These are phyloP conservation scores for Purpureocillium lavendulum DNA, from an alignment of 2,329 filamentous ascomycete species.

Conservation along the genomic window DNA sequence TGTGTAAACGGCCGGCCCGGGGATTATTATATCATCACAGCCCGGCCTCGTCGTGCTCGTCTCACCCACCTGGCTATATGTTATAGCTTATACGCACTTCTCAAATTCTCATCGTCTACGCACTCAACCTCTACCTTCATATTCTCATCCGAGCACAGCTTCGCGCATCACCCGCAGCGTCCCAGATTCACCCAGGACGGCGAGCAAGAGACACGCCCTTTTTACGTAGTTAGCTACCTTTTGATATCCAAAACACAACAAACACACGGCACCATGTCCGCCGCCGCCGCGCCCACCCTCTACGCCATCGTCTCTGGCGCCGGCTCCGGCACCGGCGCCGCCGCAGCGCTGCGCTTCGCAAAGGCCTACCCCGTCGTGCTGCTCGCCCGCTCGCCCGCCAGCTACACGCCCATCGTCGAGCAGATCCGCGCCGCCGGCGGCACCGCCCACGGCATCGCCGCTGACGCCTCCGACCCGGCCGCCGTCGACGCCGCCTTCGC, in stretches of 20 bases:
- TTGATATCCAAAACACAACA: not conserved
- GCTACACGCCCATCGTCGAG: constrained; percentile 55
- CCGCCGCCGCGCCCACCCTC: constrained; percentile 25
- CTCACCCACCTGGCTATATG: no score
- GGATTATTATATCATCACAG: no score
- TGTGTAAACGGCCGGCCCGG: not conserved
- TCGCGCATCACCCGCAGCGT: no score
- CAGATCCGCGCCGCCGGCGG: constrained; percentile 64
- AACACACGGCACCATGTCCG: not conserved
- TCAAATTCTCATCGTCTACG: no score
- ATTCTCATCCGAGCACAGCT: no score
- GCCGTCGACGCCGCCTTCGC: constrained; percentile 51
- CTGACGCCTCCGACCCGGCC: constrained; percentile 33
- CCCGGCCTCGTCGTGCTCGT: no score
- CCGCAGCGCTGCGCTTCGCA: constrained; percentile 49
- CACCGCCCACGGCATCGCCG: constrained; percentile 59
- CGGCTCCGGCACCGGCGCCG: constrained; percentile 57
- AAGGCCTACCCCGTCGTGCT: constrained; percentile 64
- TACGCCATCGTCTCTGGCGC: constrained; percentile 65
- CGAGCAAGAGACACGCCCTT: no score
- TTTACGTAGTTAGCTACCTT: no score
- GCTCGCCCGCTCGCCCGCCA: constrained; percentile 60
- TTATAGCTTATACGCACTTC: no score
- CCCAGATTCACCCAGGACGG: no score
- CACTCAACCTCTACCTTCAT: no score